Evolutionary conservation across 352 stramenopile species (phyloP), one percentile per base, ranked within the genome.

Genomic region (Plasmopara halstedii): DNA sequence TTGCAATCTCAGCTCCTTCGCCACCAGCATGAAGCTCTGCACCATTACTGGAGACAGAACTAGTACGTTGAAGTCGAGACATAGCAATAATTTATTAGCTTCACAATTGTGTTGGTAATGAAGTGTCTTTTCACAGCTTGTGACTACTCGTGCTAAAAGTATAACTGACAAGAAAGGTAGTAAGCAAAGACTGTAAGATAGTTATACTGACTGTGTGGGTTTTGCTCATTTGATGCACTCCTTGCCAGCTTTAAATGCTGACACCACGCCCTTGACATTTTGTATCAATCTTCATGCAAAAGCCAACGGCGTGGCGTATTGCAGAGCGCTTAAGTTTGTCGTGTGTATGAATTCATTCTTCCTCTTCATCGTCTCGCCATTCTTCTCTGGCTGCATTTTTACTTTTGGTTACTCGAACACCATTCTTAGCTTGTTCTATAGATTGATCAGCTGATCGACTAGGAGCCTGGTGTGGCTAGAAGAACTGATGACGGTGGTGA

Each of bases 301-400:
- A n/a, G n/a, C n/a, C n/a, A n/a, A n/a, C n/a, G n/a, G n/a, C n/a
- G n/a, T n/a, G n/a, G n/a, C n/a, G n/a, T 6, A 29, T 63, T 7
- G 76, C 76, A 6, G 79, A 81, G n/a, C 59, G 54, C 10, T 63
- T 70, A n/a, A 88, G 67, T 41, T 88, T 73, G 14, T 85, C 71
- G 57, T 88, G 85, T 4, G 73, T 86, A 27, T 84, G 72, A 19
- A 70, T 67, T 50, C 73, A 67, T 23, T 88, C 77, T 8, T 81
- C 76, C 26, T 88, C 76, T 4, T 85, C 76, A 7, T 72, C 73
- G 10, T 85, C 67, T n/a, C 21, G 53, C 44, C 52, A 17, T 19
- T 58, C 45, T 14, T 59, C 50, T 39, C 42, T 47, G 18, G 20
- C 21, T 17, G 6, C 29, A 36, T 13, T 19, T 50, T 26, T 31